Evolutionary conservation across 208 protist species (phyloP), one percentile per base, ranked within the genome.

Genomic region (Kentomonas sorsogonicus): DNA sequence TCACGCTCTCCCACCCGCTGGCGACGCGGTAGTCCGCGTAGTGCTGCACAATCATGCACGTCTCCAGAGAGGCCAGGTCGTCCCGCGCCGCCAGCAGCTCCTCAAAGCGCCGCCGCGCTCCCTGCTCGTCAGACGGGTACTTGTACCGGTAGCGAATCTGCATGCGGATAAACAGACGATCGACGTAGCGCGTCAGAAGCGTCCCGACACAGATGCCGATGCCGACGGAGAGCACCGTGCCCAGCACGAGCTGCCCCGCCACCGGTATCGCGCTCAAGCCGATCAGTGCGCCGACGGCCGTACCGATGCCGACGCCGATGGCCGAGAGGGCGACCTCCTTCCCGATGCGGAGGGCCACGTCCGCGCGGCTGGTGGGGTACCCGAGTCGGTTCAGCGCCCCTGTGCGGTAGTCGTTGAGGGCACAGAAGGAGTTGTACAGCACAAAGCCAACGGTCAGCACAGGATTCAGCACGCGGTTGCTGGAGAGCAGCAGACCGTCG

Each of bases 1-100:
- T 83, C 7, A 62, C 40, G 62, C 77, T 83, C 58, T 86, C 77
- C 83, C 83, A 90, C 18, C 83, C 83, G 53, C 72, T 71, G 25
- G 78, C 74, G n/a, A 90, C 77, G 6, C 83, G 71, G 53, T 84
- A 90, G 69, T 90, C 83, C 44, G 68, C 68, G 57, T 90, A 86
- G 61, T 90, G 78, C 62, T 90, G 83, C 7, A 90, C 77, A 20
- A 84, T 59, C 13, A 63, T 56, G 63, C 83, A 83, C 30, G 74
- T 69, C 57, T 83, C 83, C 60, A 80, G 63, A 9, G 70, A 77
- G 33, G 70, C 78, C 4, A 90, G 72, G 52, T 85, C 77, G 46
- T 90, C 69, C 22, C 76, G 71, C 20, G 63, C 52, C 44, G 79
- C 74, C 23, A 86, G 60, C 22, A 86, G 57, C 13, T 72, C 34